These are phyloP conservation scores for Kwoniella botswanensis DNA, from an alignment of 768 basidiomycete species.

Conservation along the genomic window DNA sequence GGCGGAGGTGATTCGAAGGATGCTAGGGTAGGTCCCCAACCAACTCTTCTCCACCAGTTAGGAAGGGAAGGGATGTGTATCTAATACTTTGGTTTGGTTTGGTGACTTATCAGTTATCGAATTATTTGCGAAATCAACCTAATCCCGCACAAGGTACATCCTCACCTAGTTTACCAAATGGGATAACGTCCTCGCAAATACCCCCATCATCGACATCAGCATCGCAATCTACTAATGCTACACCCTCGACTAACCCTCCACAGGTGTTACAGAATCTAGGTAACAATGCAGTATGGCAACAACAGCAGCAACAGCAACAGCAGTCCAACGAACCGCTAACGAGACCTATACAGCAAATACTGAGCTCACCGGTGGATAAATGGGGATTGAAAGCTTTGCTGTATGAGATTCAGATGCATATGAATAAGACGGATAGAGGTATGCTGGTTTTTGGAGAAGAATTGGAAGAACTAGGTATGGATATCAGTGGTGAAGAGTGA, in stretches of 20 bases:
- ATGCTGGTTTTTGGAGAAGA: conserved; percentile 87
- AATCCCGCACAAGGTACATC: conserved; percentile 29
- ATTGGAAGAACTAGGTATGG: conserved; percentile 86
- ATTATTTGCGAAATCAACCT: conserved; percentile 37
- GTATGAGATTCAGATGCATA: conserved; percentile 67
- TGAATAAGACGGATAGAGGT: conserved; percentile 79
- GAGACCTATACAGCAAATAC: conserved; percentile 83
- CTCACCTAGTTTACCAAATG: conserved; percentile 30
- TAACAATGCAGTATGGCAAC: conserved; percentile 32
- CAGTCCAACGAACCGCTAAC: conserved; percentile 39
- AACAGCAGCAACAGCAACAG: conserved; percentile 29
- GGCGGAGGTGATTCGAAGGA: conserved; percentile 37
- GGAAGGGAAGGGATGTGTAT: not conserved
- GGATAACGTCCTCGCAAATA: conserved; percentile 4
- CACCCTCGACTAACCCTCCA: conserved; percentile 41
- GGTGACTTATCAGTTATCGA: conserved; percentile 30
- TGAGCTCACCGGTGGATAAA: conserved; percentile 88
- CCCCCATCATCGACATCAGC: conserved; percentile 16
- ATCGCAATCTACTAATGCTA: conserved; percentile 44
- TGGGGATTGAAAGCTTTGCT: conserved; percentile 90
- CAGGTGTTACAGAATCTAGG: conserved; percentile 6
- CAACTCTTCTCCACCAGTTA: not conserved
- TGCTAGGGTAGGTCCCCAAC: conserved; percentile 32
- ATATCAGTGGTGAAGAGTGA: conserved; percentile 82
- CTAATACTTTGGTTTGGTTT: not conserved